Evolutionary conservation across 805 yeast genomes (phyloP).

Genomic region (Pichia nakasei): DNA sequence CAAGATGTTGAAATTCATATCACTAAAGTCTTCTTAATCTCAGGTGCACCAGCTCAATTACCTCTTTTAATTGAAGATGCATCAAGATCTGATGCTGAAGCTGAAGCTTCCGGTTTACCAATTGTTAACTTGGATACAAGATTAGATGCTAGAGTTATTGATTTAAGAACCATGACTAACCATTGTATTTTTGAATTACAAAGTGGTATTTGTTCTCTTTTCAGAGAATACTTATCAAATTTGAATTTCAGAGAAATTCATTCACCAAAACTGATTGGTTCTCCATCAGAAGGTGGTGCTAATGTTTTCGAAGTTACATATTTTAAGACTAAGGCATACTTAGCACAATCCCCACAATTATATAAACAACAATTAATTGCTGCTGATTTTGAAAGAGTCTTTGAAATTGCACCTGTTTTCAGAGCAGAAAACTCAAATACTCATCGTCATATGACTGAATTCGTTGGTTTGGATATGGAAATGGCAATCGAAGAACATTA

Average conservation of each 20-base stretch:
- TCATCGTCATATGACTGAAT: conserved; percentile 99
- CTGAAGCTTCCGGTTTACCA: conserved; percentile 85
- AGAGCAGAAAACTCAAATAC: conserved; percentile 99
- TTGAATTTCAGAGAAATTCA: conserved; percentile 83
- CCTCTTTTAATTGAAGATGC: conserved; percentile 97
- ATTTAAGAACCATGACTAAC: conserved; percentile 92
- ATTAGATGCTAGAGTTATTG: conserved; percentile 90
- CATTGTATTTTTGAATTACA: conserved; percentile 95
- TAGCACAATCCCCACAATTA: conserved; percentile 97
- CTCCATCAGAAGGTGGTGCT: conserved; percentile 97
- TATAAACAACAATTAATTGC: conserved; percentile 98
- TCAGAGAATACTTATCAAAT: conserved; percentile 73
- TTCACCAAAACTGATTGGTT: conserved; percentile 91
- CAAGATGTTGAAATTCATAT: conserved; percentile 84
- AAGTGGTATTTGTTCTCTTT: conserved; percentile 78
- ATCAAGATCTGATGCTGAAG: conserved; percentile 87
- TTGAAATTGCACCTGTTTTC: conserved; percentile 95
- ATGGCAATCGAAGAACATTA: conserved; percentile 98
- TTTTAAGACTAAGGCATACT: conserved; percentile 85
- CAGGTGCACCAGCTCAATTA: conserved; percentile 84
- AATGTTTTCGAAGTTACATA: conserved; percentile 91
- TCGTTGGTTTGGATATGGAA: conserved; percentile 94
- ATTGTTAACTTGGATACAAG: conserved; percentile 95
- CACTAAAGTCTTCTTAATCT: conserved; percentile 62
- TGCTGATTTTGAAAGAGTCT: conserved; percentile 94